A percentile compares a stretch with the other conserved stretches of the same genome.
Evolutionary conservation across 2,329 filamentous ascomycete genomes (phyloP).

Genomic region (Ophiocordyceps polyrhachis-furcata): DNA sequence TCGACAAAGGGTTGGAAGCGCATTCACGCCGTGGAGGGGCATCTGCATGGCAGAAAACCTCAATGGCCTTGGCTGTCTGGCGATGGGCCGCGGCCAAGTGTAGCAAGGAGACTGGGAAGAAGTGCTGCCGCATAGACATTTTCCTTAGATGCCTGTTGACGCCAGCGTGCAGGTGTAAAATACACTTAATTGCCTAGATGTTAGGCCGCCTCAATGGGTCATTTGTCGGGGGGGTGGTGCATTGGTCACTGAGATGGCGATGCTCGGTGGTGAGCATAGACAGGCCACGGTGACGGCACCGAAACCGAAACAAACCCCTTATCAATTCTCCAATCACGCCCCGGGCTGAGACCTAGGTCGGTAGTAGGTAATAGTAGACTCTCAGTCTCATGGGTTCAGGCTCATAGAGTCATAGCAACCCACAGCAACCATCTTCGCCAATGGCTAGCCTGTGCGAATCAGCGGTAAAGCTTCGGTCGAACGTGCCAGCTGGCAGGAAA

Average conservation of each 20-base stretch:
- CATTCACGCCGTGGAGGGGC: background rate
- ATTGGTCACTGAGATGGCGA: background rate
- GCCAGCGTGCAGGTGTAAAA: conserved; percentile 34
- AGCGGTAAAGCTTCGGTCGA: background rate
- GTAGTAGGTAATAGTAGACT: too few species aligned
- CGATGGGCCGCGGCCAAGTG: conserved; percentile 13
- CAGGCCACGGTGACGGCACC: background rate
- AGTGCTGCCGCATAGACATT: conserved; percentile 29
- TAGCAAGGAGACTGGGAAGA: conserved; percentile 17
- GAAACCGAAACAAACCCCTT: too few species aligned
- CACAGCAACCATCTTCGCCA: background rate
- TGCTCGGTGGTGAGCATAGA: background rate
- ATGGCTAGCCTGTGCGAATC: background rate
- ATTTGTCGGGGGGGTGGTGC: background rate
- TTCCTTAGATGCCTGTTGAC: conserved; percentile 25
- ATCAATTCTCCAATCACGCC: too few species aligned
- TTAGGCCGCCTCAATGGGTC: conserved; percentile 1
- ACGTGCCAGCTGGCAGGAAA: background rate
- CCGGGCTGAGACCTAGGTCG: background rate
- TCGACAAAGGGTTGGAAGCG: background rate
- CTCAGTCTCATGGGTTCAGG: too few species aligned
- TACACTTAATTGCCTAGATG: conserved; percentile 28
- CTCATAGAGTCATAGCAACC: background rate
- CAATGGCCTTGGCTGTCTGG: conserved; percentile 1
- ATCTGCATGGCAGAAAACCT: conserved; percentile 1